phyloP scores from a whole-genome alignment of 768 basidiomycete species.

The Termitomyces sp. region DNA sequence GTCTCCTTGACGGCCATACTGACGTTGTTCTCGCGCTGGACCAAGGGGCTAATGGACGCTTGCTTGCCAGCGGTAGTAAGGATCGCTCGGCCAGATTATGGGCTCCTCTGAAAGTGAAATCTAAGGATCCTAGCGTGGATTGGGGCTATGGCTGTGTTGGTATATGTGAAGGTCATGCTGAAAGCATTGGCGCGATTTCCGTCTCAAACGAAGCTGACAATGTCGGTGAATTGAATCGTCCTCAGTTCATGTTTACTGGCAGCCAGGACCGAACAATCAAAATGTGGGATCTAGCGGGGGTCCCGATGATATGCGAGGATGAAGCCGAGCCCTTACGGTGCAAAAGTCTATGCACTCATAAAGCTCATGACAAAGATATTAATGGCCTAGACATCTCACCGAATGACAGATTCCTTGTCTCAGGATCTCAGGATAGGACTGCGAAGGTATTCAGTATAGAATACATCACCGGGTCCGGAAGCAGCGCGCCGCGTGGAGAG shows the following conservation, averaged over 20 bases:
- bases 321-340: conserved; percentile 42
- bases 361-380: conserved; percentile 98
- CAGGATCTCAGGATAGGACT: conserved; percentile 94
- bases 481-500: conserved; percentile 55
- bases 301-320: conserved; percentile 31
- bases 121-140: conserved; percentile 11
- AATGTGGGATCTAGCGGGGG: conserved; percentile 87
- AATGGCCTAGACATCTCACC: conserved; percentile 93
- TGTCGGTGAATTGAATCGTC: conserved; percentile 23
- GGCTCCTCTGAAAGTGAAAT: conserved; percentile 38
- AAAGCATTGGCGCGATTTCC: conserved; percentile 88
- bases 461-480: conserved; percentile 39
- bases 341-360: conserved; percentile 78
- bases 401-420: conserved; percentile 83
- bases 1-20: conserved; percentile 82
- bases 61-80: conserved; percentile 91
- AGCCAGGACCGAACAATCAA: conserved; percentile 98
- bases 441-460: conserved; percentile 86
- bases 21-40: conserved; percentile 91
- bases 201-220: conserved; percentile 55
- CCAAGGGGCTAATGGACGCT: conserved; percentile 54
- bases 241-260: conserved; percentile 86
- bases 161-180: conserved; percentile 90
- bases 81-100: conserved; percentile 87
- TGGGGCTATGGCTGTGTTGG: conserved; percentile 78